A percentile compares a stretch with the other conserved stretches of the same genome.
phyloP scores from a whole-genome alignment of 2,329 filamentous ascomycete genomes.

The Penicillium vulpinum region DNA sequence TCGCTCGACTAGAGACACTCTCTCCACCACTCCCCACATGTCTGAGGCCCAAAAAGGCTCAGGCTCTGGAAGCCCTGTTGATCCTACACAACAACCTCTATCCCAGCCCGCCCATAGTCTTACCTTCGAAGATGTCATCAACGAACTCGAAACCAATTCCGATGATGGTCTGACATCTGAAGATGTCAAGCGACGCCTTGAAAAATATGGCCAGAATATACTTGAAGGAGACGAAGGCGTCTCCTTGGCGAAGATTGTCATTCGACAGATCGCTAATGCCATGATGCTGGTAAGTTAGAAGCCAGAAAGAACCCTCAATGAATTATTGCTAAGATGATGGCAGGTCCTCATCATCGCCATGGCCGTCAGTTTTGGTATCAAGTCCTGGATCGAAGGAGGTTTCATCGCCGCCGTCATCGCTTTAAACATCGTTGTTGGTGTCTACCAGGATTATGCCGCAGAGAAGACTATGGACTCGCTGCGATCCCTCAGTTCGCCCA shows the following conservation, averaged over 20 bases:
- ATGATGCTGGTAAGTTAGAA: conserved; percentile 60
- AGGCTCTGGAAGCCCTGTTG: conserved; percentile 5
- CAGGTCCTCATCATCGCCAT: conserved; percentile 77
- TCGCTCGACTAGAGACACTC: conserved; percentile 6
- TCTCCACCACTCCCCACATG: conserved; percentile 12
- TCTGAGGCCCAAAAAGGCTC: conserved; percentile 21
- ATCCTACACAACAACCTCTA: conserved; percentile 51
- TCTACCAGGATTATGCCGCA: conserved; percentile 62
- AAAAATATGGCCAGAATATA: conserved; percentile 62
- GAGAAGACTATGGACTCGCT: conserved; percentile 64
- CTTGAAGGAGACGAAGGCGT: conserved; percentile 66
- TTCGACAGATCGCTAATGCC: conserved; percentile 67
- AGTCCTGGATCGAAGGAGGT: conserved; percentile 60
- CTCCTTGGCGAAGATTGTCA: conserved; percentile 67
- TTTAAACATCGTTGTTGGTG: conserved; percentile 60
- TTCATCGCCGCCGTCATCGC: conserved; percentile 61
- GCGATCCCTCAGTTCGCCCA: conserved; percentile 58
- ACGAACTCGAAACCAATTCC: conserved; percentile 57
- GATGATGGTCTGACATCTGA: conserved; percentile 58
- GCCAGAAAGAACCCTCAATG: not conserved
- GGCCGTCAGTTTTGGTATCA: conserved; percentile 60
- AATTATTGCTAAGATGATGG: conserved; percentile 24
- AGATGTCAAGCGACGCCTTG: conserved; percentile 57
- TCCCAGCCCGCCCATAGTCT: conserved; percentile 65
- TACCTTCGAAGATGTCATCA: conserved; percentile 52